A percentile compares a stretch with the other conserved stretches of the same genome.
phyloP scores from a whole-genome alignment of 2,329 filamentous ascomycete species.

The Hypoxylon sp. region DNA sequence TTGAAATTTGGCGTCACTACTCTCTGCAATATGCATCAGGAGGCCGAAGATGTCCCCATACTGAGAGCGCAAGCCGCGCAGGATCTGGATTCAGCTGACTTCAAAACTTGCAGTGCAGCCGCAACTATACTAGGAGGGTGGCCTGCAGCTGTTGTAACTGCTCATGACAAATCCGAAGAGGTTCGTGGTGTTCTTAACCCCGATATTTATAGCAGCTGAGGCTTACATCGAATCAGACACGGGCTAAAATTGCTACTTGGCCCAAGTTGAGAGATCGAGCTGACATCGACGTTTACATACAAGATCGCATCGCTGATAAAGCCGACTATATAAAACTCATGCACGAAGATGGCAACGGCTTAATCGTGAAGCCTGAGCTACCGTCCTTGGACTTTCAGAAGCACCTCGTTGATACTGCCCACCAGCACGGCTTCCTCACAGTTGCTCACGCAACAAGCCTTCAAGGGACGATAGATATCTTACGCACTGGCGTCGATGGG shows the following conservation, averaged over 20 bases:
- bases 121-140: constrained; percentile 68
- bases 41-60: constrained; percentile 54
- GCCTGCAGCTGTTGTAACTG: constrained; percentile 54
- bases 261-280: constrained; percentile 57
- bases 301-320: constrained; percentile 56
- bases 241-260: constrained; percentile 59
- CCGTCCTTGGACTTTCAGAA: constrained; percentile 62
- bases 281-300: constrained; percentile 60
- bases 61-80: constrained; percentile 51
- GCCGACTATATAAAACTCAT: constrained; percentile 67
- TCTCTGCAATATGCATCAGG: constrained; percentile 64
- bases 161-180: constrained; percentile 32
- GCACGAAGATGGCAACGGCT: constrained; percentile 62
- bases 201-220: background rate
- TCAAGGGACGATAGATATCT: constrained; percentile 50
- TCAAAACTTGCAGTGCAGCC: constrained; percentile 64
- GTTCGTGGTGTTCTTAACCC: background rate
- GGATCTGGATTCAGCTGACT: constrained; percentile 59
- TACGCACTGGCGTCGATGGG: constrained; percentile 52
- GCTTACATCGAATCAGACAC: constrained; percentile 20
- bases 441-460: constrained; percentile 51
- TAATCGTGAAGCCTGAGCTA: constrained; percentile 57
- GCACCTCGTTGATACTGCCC: constrained; percentile 59
- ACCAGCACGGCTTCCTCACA: constrained; percentile 47
- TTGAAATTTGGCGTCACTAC: constrained; percentile 67